These are phyloP conservation scores for Craspedostauros australis DNA, from an alignment of 108 stramenopile genomes.

Conservation along the genomic window DNA sequence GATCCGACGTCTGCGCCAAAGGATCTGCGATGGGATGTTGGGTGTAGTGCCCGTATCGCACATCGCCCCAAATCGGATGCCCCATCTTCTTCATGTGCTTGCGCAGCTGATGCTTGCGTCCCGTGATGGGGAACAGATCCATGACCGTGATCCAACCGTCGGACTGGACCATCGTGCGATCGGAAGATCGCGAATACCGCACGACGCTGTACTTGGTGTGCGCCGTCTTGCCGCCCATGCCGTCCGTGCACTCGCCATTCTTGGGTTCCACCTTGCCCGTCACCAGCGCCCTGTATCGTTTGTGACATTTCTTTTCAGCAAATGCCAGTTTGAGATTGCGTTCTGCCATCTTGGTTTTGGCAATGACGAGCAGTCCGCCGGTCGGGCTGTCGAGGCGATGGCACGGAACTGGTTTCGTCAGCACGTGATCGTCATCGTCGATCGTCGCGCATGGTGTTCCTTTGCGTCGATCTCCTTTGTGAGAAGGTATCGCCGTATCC, in stretches of 20 bases:
- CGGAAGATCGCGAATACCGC: neutral
- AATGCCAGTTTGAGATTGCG: slow-evolving; percentile 3
- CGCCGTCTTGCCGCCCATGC: slow-evolving; percentile 2
- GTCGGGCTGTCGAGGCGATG: slow-evolving; percentile 60
- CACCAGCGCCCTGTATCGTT: slow-evolving; percentile 25
- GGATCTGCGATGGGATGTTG: no score
- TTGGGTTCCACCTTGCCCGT: slow-evolving; percentile 3
- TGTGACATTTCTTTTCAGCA: slow-evolving; percentile 7
- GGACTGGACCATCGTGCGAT: no score
- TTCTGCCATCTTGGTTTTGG: slow-evolving; percentile 41
- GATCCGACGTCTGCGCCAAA: no score
- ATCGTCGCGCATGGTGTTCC: neutral
- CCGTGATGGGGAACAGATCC: slow-evolving; percentile 30
- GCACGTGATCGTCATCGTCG: neutral
- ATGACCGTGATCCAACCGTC: no score
- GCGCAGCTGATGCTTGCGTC: slow-evolving; percentile 48
- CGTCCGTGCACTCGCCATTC: slow-evolving; percentile 1
- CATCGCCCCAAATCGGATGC: slow-evolving; percentile 47
- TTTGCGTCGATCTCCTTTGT: neutral
- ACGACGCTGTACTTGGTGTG: slow-evolving; percentile 9
- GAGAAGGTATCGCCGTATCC: neutral
- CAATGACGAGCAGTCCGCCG: slow-evolving; percentile 46
- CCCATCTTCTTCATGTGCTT: slow-evolving; percentile 36
- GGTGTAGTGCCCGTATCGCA: no score
- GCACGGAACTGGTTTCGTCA: slow-evolving; percentile 21